phyloP scores from a whole-genome alignment of 2,329 filamentous ascomycete species.

The Acrodontium crateriforme region DNA sequence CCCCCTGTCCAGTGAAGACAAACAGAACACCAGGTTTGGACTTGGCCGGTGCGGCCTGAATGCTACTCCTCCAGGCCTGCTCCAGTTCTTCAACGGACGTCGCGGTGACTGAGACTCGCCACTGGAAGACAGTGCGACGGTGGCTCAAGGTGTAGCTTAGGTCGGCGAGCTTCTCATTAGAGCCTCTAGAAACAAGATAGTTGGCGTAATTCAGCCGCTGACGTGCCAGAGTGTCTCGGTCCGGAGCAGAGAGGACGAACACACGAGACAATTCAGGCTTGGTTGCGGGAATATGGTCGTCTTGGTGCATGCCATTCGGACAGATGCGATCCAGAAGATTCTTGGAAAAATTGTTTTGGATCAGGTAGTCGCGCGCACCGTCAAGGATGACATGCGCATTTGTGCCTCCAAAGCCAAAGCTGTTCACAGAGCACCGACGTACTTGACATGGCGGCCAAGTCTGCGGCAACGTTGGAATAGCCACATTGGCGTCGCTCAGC shows the following conservation, averaged over 20 bases:
- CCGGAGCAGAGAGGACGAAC: background rate
- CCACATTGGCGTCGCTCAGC: no score
- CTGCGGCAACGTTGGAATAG: no score
- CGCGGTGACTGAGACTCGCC: background rate
- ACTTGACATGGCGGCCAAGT: no score
- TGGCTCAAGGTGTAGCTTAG: background rate
- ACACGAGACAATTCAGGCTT: background rate
- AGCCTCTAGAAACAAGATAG: background rate
- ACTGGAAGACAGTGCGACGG: background rate
- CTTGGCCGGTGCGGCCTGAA: background rate
- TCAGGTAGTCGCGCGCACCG: background rate
- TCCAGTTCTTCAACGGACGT: background rate
- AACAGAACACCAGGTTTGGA: background rate
- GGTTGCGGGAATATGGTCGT: no score
- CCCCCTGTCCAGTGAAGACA: conserved; percentile 3
- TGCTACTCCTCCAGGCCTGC: no score
- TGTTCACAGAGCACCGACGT: no score
- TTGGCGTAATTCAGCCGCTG: background rate
- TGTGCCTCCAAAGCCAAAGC: conserved; percentile 14
- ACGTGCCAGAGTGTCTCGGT: background rate
- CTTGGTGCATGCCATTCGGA: no score
- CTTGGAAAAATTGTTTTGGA: no score
- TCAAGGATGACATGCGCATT: conserved; percentile 13
- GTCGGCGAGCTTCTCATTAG: background rate
- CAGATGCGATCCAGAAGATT: no score